A percentile compares a stretch with the other conserved stretches of the same genome.
phyloP scores from a whole-genome alignment of 495 filamentous ascomycete genomes.

The Penicillium robsamsonii region DNA sequence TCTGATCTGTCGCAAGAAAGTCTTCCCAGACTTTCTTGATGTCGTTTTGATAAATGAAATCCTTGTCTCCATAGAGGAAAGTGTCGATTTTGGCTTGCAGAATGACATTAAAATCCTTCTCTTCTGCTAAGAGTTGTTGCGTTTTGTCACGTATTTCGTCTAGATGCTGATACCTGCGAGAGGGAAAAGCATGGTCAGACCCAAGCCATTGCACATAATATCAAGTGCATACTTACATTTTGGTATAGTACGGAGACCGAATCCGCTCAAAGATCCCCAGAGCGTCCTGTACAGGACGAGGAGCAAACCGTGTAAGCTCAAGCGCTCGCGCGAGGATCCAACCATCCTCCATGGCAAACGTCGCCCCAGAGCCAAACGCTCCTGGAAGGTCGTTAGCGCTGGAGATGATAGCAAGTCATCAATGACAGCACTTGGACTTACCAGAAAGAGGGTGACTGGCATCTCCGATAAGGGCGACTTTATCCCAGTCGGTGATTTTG shows the following conservation, averaged over 20 bases:
- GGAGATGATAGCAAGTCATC: not conserved
- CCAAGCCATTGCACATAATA: not conserved
- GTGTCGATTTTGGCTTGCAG: conserved; percentile 30
- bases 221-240: conserved; percentile 12
- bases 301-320: conserved; percentile 22
- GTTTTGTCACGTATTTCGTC: conserved; percentile 24
- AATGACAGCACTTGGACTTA: not conserved
- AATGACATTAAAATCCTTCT: conserved; percentile 30
- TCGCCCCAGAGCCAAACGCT: conserved; percentile 49
- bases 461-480: conserved; percentile 49
- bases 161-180: conserved; percentile 39
- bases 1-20: not conserved
- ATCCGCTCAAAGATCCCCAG: conserved; percentile 43
- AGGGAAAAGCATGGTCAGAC: not conserved
- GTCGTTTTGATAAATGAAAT: conserved; percentile 48
- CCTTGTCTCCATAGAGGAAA: conserved; percentile 26
- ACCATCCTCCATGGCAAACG: conserved; percentile 51
- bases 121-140: conserved; percentile 19
- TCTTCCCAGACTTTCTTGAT: conserved; percentile 43
- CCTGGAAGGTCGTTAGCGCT: conserved; percentile 9
- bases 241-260: conserved; percentile 44
- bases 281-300: conserved; percentile 27
- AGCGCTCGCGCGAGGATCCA: conserved; percentile 47
- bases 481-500: conserved; percentile 41
- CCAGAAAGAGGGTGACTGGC: conserved; percentile 49